Evolutionary conservation across 306 rosid genomes (phyloP), one percentile per base, ranked within the genome.

Genomic region (Ceratonia siliqua): DNA sequence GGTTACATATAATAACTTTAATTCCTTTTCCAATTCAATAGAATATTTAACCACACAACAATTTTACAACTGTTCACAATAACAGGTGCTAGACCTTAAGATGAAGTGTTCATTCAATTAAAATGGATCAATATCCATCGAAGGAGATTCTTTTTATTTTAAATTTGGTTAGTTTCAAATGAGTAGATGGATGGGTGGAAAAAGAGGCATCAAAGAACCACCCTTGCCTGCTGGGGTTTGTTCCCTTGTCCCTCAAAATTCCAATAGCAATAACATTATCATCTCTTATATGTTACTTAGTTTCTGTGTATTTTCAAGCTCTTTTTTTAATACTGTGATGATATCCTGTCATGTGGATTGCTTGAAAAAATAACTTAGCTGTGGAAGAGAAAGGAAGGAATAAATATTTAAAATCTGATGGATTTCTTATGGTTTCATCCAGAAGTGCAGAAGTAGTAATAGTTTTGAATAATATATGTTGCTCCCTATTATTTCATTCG

Each of bases 151-250:
- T n/a, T n/a, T n/a, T n/a, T n/a, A n/a, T n/a, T n/a, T n/a, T n/a
- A n/a, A n/a, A n/a, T n/a, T n/a, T n/a, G n/a, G n/a, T n/a, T n/a
- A n/a, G n/a, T n/a, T n/a, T n/a, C n/a, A n/a, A n/a, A n/a, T n/a
- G n/a, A n/a, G n/a, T n/a, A n/a, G n/a, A n/a, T n/a, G n/a, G n/a
- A n/a, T n/a, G n/a, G n/a, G n/a, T n/a, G n/a, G n/a, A n/a, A n/a
- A n/a, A n/a, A n/a, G n/a, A n/a, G n/a, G n/a, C n/a, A n/a, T n/a
- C n/a, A n/a, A n/a, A n/a, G n/a, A n/a, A n/a, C n/a, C n/a, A n/a
- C 98, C 98, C n/a, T 89, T 92, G 88, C 99, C 99, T 62, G 85
- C 91, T 43, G 99, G 99, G 99, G 99, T 94, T 70, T 57, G 97
- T 86, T 82, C 70, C 79, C 52, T 62, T 50, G 66, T 59, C 74